phyloP scores from a whole-genome alignment of 148 eudicot genomes.

The Cornus suecica region DNA sequence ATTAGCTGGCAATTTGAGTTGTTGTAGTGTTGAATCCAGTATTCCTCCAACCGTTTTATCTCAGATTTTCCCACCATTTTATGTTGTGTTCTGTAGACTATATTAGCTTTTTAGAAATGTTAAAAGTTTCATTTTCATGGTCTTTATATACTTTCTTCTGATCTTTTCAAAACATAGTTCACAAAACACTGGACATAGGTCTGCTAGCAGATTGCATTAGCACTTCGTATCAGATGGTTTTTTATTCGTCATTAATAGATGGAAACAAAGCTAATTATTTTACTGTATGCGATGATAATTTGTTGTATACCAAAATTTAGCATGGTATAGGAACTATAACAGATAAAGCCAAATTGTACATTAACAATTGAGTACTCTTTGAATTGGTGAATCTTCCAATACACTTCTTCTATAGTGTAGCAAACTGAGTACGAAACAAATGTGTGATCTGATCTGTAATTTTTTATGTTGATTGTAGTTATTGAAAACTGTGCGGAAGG shows the following conservation, averaged over 20 bases:
- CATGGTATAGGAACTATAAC: neutral
- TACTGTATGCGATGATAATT: neutral
- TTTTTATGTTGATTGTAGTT: slow-evolving; percentile 36
- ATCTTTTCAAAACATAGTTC: neutral
- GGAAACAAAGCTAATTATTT: neutral
- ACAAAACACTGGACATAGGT: neutral
- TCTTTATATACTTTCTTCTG: no score
- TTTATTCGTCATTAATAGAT: neutral
- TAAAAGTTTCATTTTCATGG: no score
- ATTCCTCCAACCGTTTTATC: no score
- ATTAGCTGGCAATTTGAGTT: neutral
- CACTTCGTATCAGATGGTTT: neutral
- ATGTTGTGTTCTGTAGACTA: neutral
- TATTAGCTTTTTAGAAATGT: neutral
- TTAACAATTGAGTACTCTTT: neutral
- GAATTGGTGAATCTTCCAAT: no score
- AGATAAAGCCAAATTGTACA: neutral
- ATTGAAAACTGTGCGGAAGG: slow-evolving; percentile 50
- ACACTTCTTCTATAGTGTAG: neutral
- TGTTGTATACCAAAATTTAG: neutral
- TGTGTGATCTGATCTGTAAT: neutral
- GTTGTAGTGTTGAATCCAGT: neutral
- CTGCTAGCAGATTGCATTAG: neutral
- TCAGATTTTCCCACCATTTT: no score
- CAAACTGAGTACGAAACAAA: neutral